A percentile compares a stretch with the other conserved stretches of the same genome.
phyloP scores from a whole-genome alignment of 768 basidiomycete genomes.

The Leucosporidium scottii region DNA sequence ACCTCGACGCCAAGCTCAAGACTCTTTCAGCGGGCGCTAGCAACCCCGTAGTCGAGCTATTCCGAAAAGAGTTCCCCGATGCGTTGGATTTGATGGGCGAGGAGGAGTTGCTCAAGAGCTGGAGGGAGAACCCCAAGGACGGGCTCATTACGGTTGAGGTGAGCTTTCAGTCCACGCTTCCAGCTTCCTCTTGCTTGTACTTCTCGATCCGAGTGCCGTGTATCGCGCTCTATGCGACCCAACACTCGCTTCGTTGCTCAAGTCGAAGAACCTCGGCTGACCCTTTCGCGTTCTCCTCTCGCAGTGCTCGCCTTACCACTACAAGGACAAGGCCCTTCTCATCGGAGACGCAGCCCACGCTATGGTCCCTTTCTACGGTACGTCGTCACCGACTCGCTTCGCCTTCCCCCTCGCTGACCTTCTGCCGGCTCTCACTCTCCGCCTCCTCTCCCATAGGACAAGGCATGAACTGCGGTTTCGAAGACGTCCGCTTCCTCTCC shows the following conservation, averaged over 20 bases:
- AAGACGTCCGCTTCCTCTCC: constrained; percentile 87
- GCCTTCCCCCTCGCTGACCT: constrained; percentile 33
- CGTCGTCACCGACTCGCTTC: not conserved
- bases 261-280: not conserved
- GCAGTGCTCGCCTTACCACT: constrained; percentile 81
- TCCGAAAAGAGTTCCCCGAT: constrained; percentile 76
- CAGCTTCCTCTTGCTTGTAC: too few species aligned
- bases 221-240: too few species aligned
- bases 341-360: constrained; percentile 93
- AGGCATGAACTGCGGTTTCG: constrained; percentile 93
- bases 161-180: too few species aligned
- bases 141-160: constrained; percentile 90
- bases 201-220: too few species aligned
- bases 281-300: constrained; percentile 1
- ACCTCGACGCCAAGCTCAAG: constrained; percentile 57
- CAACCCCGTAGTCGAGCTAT: constrained; percentile 48
- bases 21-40: constrained; percentile 42
- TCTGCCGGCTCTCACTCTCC: not conserved
- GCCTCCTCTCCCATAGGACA: constrained; percentile 50
- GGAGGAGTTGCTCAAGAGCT: constrained; percentile 65
- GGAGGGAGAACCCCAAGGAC: constrained; percentile 75
- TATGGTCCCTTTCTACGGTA: constrained; percentile 90
- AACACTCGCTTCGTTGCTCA: too few species aligned
- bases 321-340: constrained; percentile 75
- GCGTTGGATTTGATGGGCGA: constrained; percentile 80